phyloP scores from a whole-genome alignment of 768 basidiomycete species.

The Fistulinella prunicolor region DNA sequence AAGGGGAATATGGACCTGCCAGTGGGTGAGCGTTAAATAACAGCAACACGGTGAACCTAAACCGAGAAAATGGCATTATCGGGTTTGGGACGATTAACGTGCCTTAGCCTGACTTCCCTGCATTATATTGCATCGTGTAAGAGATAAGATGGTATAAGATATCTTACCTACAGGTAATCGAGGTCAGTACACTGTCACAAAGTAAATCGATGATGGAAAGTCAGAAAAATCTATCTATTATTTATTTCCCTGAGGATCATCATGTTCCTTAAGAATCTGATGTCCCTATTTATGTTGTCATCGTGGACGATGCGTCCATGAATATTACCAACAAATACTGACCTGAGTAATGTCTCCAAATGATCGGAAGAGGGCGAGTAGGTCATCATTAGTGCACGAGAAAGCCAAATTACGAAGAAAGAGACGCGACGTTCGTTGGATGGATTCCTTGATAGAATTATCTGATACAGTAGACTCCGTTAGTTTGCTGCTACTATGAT shows the following conservation, averaged over 20 bases:
- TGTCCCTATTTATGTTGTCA: constrained; percentile 49
- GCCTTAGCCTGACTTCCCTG: constrained; percentile 66
- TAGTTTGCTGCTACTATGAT: constrained; percentile 17
- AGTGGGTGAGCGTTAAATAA: constrained; percentile 3
- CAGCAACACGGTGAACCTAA: constrained; percentile 1
- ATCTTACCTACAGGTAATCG: constrained; percentile 20
- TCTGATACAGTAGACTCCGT: constrained; percentile 11
- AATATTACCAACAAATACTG: constrained; percentile 24
- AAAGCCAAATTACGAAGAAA: constrained; percentile 97
- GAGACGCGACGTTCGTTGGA: constrained; percentile 72
- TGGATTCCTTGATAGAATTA: constrained; percentile 44
- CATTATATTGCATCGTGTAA: neutral
- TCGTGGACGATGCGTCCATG: constrained; percentile 21
- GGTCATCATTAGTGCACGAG: constrained; percentile 69
- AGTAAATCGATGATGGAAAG: neutral
- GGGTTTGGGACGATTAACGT: no score
- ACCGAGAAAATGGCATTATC: constrained; percentile 40
- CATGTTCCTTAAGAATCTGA: constrained; percentile 41
- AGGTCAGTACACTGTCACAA: no score
- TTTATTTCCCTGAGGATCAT: constrained; percentile 43
- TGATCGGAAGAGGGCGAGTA: constrained; percentile 57
- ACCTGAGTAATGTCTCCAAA: constrained; percentile 82
- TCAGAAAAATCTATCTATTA: constrained; percentile 50
- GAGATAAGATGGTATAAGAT: neutral
- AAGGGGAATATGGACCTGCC: constrained; percentile 56